Base-by-base conservation (phyloP, 768 basidiomycete species). In the Tulasnella sp. region DNA sequence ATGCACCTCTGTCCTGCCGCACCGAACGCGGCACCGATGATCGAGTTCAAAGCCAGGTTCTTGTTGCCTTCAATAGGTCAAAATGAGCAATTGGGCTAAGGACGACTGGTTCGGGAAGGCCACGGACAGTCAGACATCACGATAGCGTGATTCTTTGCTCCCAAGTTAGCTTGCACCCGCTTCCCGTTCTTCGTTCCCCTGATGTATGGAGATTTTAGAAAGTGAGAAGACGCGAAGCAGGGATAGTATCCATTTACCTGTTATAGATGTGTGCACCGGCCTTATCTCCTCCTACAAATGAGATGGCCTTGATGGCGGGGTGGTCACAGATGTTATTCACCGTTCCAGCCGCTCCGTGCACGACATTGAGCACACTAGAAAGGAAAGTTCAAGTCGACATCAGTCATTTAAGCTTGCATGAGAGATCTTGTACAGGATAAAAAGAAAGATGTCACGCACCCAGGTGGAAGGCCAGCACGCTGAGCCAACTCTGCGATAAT, bases 1-100 rank as follows among this genome's bases (percentile, higher is more conserved):
- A 96, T 97, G 73, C 93, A 98, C 59, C 96, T 80, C 70, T 98
- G 94, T 11, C 94, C 94, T 29, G 94, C 94, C 63, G 94, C 94
- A 56, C 93, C 93, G 64, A 96, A 97, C 3, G 92, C 93, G 43
- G 93, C 92, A 12, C 93, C 93, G 52, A 91, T 74, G 53, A 97
- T 82, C 0, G 92, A 91, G 71, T 97, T 97, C 38, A 98, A 72
- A 10, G 92, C 83, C 25, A 89, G 76, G 65, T 96, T 93, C 70
- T 85, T 89, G 73, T 94, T 98, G 21, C 92, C 92, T 71, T 24
- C 7, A 27, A 25, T 44, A 25, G 5, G 21, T 19, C 34, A n/a
- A 2, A 21, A 17, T 24, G 34, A 3, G 53, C 53, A n/a, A n/a
- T n/a, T n/a, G n/a, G n/a, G n/a, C n/a, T n/a, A n/a, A 4, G 52